These are phyloP conservation scores for Talaromyces albobiverticillius DNA, from an alignment of 2,329 filamentous ascomycete species.

Conservation along the genomic window DNA sequence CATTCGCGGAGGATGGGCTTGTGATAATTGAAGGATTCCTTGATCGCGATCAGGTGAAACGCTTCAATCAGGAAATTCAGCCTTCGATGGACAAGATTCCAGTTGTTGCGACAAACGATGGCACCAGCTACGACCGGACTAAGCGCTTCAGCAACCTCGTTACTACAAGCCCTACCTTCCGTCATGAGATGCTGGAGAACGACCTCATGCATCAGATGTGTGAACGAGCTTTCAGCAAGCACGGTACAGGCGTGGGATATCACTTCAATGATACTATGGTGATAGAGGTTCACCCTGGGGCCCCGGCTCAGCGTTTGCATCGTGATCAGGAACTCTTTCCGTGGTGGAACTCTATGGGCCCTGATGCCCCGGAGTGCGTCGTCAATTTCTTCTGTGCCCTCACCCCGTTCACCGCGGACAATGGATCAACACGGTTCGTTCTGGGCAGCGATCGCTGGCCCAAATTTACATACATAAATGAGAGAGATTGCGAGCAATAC, in stretches of 20 bases:
- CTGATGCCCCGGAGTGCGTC: neutral
- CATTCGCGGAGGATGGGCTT: neutral
- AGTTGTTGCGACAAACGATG: neutral
- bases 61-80: neutral
- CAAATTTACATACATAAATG: neutral
- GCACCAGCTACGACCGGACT: neutral
- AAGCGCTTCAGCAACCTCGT: constrained; percentile 10
- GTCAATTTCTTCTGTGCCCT: constrained; percentile 15
- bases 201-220: constrained; percentile 28
- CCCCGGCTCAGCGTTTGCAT: constrained; percentile 3
- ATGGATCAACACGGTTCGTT: constrained; percentile 17
- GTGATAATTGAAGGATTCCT: neutral
- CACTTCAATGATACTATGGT: neutral
- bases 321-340: constrained; percentile 4
- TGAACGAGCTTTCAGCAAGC: constrained; percentile 3
- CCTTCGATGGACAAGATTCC: neutral
- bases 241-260: neutral
- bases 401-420: constrained; percentile 16
- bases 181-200: constrained; percentile 26
- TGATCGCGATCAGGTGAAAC: neutral
- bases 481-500: neutral
- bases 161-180: constrained; percentile 23
- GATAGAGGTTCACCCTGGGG: neutral
- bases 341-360: constrained; percentile 3
- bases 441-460: constrained; percentile 17